phyloP scores from a whole-genome alignment of 2,329 filamentous ascomycete species.

The Hysterium pulicare region DNA sequence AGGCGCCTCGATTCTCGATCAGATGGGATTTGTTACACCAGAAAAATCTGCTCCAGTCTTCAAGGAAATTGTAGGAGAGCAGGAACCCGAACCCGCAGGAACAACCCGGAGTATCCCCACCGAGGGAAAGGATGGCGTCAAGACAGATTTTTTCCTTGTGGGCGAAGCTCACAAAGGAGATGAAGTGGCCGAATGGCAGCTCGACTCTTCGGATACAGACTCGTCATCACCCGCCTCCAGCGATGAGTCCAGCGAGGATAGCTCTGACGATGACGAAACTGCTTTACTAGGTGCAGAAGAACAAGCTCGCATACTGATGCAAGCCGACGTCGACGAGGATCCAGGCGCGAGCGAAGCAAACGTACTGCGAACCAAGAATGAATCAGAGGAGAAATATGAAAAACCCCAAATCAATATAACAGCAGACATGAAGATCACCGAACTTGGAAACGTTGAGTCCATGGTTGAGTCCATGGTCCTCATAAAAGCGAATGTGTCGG shows the following conservation, averaged over 20 bases:
- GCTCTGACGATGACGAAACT: constrained; percentile 54
- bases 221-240: constrained; percentile 53
- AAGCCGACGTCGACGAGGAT: constrained; percentile 73
- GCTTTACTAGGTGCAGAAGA: constrained; percentile 75
- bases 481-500: constrained; percentile 73
- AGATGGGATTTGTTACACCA: neutral
- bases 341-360: constrained; percentile 63
- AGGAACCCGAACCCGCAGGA: neutral
- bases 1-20: neutral
- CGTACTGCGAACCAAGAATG: constrained; percentile 77
- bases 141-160: constrained; percentile 43
- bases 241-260: constrained; percentile 47
- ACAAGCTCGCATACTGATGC: constrained; percentile 80
- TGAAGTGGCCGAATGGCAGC: constrained; percentile 76
- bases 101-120: too few relatives aligned
- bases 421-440: constrained; percentile 69
- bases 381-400: constrained; percentile 50
- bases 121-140: too few relatives aligned
- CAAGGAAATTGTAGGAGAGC: too few relatives aligned
- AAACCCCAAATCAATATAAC: constrained; percentile 79
- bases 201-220: constrained; percentile 59
- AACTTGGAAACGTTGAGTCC: constrained; percentile 71
- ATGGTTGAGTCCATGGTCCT: constrained; percentile 76
- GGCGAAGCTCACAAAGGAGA: constrained; percentile 46
- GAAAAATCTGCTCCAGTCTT: too few relatives aligned